phyloP scores from a whole-genome alignment of 148 eudicot species.

The Salicornia ramosissima region DNA sequence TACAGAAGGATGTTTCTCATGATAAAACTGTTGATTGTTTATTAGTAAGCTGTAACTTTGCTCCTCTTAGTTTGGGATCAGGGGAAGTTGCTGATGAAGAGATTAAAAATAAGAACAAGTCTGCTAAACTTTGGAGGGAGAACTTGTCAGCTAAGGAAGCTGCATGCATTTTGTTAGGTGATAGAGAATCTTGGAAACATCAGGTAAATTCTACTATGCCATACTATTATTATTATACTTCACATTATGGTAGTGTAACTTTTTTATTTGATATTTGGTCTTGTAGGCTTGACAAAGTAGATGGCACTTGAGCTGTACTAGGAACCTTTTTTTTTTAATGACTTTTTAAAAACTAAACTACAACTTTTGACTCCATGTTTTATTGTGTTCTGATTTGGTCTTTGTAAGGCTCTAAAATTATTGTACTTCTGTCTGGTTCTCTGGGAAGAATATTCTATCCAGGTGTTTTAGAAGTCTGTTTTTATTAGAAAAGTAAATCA shows the following conservation, averaged over 20 bases:
- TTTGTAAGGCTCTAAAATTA: neutral
- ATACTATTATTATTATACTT: neutral
- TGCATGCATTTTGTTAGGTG: slow-evolving; percentile 11
- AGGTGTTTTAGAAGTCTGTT: neutral
- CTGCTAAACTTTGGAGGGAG: slow-evolving; percentile 13
- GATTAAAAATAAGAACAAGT: slow-evolving; percentile 2
- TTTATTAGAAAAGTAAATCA: no score
- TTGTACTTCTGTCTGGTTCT: neutral
- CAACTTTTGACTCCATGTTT: neutral
- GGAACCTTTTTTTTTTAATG: no score
- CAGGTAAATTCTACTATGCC: slow-evolving; percentile 21
- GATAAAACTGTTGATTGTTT: slow-evolving; percentile 3
- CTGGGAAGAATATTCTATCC: neutral
- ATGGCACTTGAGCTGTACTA: neutral
- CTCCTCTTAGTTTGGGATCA: neutral
- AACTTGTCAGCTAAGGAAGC: slow-evolving; percentile 23
- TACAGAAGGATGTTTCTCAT: slow-evolving; percentile 20
- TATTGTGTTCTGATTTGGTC: neutral
- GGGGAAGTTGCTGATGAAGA: slow-evolving; percentile 19
- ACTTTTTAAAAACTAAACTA: neutral
- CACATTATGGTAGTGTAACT: neutral
- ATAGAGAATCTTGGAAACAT: slow-evolving; percentile 14
- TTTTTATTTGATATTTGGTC: neutral
- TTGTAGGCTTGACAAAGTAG: neutral
- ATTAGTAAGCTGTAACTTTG: neutral